Conservation (phyloP, 2,329 filamentous ascomycete species). For the Magnaporthiopsis rhizophila region DNA sequence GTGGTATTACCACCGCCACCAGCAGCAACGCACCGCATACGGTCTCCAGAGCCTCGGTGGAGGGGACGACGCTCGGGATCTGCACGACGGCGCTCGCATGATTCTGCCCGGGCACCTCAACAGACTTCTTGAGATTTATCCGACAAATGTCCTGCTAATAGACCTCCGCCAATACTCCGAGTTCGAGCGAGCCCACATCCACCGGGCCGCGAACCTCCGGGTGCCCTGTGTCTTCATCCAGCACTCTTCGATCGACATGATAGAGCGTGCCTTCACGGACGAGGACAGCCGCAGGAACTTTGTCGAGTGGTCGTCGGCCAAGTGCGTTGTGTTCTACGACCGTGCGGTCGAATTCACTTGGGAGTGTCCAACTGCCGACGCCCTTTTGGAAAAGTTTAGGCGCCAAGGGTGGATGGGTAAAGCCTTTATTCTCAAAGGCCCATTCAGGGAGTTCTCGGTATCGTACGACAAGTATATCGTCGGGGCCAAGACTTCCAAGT, state of each 20-base stretch:
- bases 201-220: constrained; percentile 43
- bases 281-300: constrained; percentile 39
- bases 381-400: constrained; percentile 36
- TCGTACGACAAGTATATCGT: constrained; percentile 44
- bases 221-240: constrained; percentile 40
- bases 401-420: constrained; percentile 40
- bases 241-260: constrained; percentile 39
- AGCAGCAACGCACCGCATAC: constrained; percentile 36
- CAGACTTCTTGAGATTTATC: constrained; percentile 41
- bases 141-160: constrained; percentile 37
- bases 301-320: constrained; percentile 36
- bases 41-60: constrained; percentile 28
- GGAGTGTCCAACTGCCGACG: constrained; percentile 42
- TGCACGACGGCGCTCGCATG: constrained; percentile 30
- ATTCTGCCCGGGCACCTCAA: constrained; percentile 44
- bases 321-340: constrained; percentile 46
- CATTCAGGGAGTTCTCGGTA: constrained; percentile 46
- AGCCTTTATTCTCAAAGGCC: constrained; percentile 47
- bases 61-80: constrained; percentile 8
- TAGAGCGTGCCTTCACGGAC: constrained; percentile 41
- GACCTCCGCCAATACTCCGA: constrained; percentile 40
- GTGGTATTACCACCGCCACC: constrained; percentile 47
- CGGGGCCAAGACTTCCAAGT: constrained; percentile 32
- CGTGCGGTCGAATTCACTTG: constrained; percentile 38
- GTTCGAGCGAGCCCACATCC: constrained; percentile 43